These are phyloP conservation scores for Stenogyne calaminthoides DNA, from an alignment of 305 asterid species.

Conservation along the genomic window DNA sequence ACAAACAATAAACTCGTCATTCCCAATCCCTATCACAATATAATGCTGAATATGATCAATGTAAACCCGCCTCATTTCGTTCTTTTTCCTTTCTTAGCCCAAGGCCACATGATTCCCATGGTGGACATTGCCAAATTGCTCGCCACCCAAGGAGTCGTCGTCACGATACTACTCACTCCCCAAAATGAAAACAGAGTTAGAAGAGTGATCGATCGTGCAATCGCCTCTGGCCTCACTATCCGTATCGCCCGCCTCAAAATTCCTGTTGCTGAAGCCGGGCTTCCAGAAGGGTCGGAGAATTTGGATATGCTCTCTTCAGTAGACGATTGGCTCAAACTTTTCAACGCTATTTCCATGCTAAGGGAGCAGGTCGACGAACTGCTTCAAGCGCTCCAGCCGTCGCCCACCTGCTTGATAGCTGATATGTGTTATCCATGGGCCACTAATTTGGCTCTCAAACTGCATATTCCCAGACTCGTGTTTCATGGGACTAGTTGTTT, in stretches of 20 bases:
- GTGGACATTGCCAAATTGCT: constrained; percentile 44
- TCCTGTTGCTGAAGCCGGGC: constrained; percentile 36
- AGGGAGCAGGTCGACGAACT: constrained; percentile 32
- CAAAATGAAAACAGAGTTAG: constrained; percentile 18
- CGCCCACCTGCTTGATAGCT: constrained; percentile 42
- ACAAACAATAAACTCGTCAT: background rate
- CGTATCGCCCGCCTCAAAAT: constrained; percentile 31
- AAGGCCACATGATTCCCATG: constrained; percentile 52
- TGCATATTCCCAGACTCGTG: constrained; percentile 42
- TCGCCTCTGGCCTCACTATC: constrained; percentile 27
- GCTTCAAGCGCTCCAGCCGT: constrained; percentile 25
- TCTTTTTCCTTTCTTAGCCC: constrained; percentile 44
- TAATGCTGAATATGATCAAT: background rate
- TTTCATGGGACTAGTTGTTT: constrained; percentile 52
- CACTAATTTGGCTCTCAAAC: constrained; percentile 24
- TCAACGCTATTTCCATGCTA: constrained; percentile 31
- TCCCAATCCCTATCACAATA: background rate
- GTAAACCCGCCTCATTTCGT: constrained; percentile 38
- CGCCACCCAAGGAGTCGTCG: constrained; percentile 33
- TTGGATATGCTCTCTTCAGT: constrained; percentile 33
- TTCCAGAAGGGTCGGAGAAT: constrained; percentile 45
- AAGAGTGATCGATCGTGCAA: constrained; percentile 28
- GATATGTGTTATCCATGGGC: constrained; percentile 45
- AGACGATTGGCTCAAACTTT: background rate
- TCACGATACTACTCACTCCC: constrained; percentile 32